Percentiles rank a stretch among this genome's conserved stretches.
Evolutionary conservation across 768 basidiomycete genomes (phyloP).

Genomic region (Trichaptum fuscoviolaceum): DNA sequence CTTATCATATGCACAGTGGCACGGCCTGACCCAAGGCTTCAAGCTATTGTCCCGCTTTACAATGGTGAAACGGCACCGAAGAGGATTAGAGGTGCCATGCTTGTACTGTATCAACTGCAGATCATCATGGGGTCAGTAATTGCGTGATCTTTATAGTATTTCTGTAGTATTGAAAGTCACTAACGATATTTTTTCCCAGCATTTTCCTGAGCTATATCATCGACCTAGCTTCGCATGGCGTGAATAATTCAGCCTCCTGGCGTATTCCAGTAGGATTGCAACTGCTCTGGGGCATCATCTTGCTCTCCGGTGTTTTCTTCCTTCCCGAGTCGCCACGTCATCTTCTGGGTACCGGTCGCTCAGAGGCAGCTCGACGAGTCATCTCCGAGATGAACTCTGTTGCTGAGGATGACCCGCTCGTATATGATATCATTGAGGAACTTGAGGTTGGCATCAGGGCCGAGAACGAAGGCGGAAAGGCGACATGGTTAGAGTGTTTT

Average conservation of each 20-base stretch:
- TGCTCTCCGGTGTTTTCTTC: slow-evolving; percentile 68
- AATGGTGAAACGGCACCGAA: slow-evolving; percentile 79
- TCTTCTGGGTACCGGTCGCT: slow-evolving; percentile 52
- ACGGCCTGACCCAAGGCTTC: neutral
- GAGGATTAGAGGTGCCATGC: slow-evolving; percentile 60
- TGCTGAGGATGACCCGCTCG: slow-evolving; percentile 50
- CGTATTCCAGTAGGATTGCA: slow-evolving; percentile 72
- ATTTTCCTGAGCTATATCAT: slow-evolving; percentile 69
- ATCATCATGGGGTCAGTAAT: slow-evolving; percentile 59
- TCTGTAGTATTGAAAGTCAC: neutral
- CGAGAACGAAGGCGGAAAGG: slow-evolving; percentile 78
- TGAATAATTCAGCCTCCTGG: slow-evolving; percentile 63
- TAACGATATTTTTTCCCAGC: slow-evolving; percentile 26
- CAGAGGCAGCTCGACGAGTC: slow-evolving; percentile 53
- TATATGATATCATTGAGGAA: slow-evolving; percentile 57
- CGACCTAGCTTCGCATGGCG: slow-evolving; percentile 57
- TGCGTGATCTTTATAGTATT: neutral
- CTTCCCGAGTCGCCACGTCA: slow-evolving; percentile 80
- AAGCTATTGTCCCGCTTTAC: slow-evolving; percentile 41
- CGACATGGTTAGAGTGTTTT: slow-evolving; percentile 77
- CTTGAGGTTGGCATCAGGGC: slow-evolving; percentile 58
- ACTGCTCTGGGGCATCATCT: slow-evolving; percentile 59
- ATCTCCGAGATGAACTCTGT: slow-evolving; percentile 63
- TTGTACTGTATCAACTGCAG: slow-evolving; percentile 74
- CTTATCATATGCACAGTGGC: neutral